Base-by-base conservation (phyloP, 176 grass and related monocot genomes). In the Carex scoparia region DNA sequence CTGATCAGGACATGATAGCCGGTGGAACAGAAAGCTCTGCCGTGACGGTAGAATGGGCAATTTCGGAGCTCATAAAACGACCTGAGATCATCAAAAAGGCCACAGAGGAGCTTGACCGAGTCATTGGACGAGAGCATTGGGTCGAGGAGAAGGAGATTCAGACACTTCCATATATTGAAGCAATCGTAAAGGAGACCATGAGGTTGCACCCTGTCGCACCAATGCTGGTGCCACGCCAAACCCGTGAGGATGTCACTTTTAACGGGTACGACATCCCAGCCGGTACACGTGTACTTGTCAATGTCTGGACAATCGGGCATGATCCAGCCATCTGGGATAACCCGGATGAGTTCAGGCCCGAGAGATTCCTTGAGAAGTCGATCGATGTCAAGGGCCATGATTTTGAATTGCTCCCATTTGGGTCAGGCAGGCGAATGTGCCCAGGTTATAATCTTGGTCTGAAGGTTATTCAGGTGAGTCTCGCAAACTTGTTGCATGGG, bases 141-240 rank as follows among this genome's bases (percentile, higher is more conserved):
- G 90, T 81, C 4, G 80, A 82, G 31, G 90, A 94, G 85, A 86
- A 42, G 60, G 90, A 94, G 16, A 30, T 90, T 15, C 71, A 76
- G 0, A 2, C 2, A 19, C 87, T 94, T 9, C 88, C 88, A n/a
- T 92, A 91, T 65, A 5, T 95, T 0, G 87, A 92, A 35, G 87
- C 87, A 31, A 62, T 92, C 67, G 13, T 92, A 8, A 95, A 92
- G 82, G 86, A 95, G 42, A 91, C 88, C n/a, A 89, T 95, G 93
- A 70, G 88, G 32, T 7, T 89, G 87, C 90, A 95, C 88, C 88
- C 85, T 1, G 73, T 81, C 0, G 90, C 31, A n/a, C 88, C 90
- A 11, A 32, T 95, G 71, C 87, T 92, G 18, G 56, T 66, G 4
- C 93, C 93, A 0, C 88, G 85, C 12, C 35, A 89, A 4, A 38